Percentiles rank a stretch among this genome's conserved stretches.
Conservation (phyloP, 2,329 filamentous ascomycete genomes). For the Penicillium sclerotiorum region DNA sequence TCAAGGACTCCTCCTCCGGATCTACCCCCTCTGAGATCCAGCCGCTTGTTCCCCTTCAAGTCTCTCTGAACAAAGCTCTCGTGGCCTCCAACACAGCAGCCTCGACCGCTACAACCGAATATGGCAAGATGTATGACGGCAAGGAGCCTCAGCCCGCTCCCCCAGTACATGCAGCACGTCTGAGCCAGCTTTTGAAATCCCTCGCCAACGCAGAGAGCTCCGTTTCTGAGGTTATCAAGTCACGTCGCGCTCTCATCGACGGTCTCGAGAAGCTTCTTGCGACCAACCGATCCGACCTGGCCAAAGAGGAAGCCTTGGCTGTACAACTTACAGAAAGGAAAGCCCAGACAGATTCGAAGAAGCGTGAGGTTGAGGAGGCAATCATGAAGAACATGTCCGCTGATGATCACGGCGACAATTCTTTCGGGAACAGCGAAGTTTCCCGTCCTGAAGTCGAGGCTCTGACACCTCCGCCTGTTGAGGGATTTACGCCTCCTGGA, state of each 20-base stretch:
- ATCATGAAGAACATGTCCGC: constrained; percentile 79
- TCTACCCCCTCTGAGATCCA: constrained; percentile 75
- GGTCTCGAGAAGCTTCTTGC: constrained; percentile 82
- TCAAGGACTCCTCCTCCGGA: constrained; percentile 57
- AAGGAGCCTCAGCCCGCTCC: constrained; percentile 70
- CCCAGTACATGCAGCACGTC: constrained; percentile 86
- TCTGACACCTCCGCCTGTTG: constrained; percentile 76
- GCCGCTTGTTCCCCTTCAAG: constrained; percentile 73
- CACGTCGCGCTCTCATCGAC: constrained; percentile 73
- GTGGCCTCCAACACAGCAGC: constrained; percentile 68
- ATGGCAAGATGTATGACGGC: constrained; percentile 78
- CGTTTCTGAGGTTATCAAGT: constrained; percentile 85
- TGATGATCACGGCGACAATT: constrained; percentile 53
- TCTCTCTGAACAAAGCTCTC: constrained; percentile 72
- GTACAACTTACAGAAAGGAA: constrained; percentile 68
- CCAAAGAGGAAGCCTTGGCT: constrained; percentile 69
- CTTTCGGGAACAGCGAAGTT: constrained; percentile 33
- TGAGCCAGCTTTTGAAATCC: constrained; percentile 86
- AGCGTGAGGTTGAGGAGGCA: constrained; percentile 83
- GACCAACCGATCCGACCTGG: constrained; percentile 69
- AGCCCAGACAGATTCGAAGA: constrained; percentile 74
- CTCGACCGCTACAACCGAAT: constrained; percentile 76
- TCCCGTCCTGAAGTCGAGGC: constrained; percentile 79
- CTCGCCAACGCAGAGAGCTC: constrained; percentile 86
- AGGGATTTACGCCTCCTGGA: constrained; percentile 56